Evolutionary conservation across 2,329 filamentous ascomycete species (phyloP), one percentile per base, ranked within the genome.

Genomic region (Penicillium sp.): DNA sequence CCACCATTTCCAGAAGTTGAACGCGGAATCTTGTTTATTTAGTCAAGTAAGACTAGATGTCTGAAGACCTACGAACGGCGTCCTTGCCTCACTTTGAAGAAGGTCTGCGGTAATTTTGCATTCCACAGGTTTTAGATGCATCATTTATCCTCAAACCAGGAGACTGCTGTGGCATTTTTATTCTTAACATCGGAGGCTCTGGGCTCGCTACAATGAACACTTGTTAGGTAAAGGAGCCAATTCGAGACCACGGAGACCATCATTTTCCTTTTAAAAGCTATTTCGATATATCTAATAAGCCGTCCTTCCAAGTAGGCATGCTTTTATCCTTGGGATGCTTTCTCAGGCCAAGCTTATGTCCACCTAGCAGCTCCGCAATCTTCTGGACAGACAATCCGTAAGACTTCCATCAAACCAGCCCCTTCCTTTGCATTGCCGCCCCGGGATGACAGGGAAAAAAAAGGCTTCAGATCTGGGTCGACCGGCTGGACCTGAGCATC

Each of bases 391-490:
- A 75, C 73, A 57, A 74, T 54, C 28, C 63, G 60, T 26, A 79
- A 63, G 40, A 80, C 76, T 14, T 73, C 71, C 62, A 72, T 67
- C 59, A 80, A 78, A 0, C 76, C 77, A 16, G 57, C 58, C 26
- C 63, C 33, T 49, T 69, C 65, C 58, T 69, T 56, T 16, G 60
- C 51, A 19, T 61, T 40, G 4, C 30, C 19, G 25, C 52, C 54
- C 25, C 60, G 60, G 25, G 62, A 62, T 33, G 67, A 52, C 3
- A n/a, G n/a, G n/a, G n/a, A n/a, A n/a, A 80, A 80, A 65, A 79
- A 78, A 0, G 73, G 74, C 19, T 70, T 61, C 11, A 76, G 58
- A 4, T 63, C 72, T 28, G 70, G 71, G 26, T 48, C 69, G 10
- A 11, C 16, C 7, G 35, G 16, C 2, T 45, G n/a, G 10, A n/a